phyloP scores from a whole-genome alignment of 345 rosid species.

The Gossypium sturtianum region DNA sequence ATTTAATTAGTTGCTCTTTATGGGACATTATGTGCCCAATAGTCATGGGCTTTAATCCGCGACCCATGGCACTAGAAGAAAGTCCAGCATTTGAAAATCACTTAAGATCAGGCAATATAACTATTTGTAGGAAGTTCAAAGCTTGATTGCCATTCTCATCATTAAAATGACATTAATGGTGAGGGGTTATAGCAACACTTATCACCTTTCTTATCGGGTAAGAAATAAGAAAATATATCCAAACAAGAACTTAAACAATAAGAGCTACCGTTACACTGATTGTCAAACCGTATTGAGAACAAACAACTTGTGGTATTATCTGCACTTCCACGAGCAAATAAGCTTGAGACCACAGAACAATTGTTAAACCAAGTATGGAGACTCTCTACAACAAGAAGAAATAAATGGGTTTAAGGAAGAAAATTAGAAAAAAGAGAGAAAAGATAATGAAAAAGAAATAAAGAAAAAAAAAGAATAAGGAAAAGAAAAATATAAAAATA shows the following conservation, averaged over 20 bases:
- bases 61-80: slow-evolving; percentile 24
- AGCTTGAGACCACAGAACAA: no score
- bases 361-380: no score
- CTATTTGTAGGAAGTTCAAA: neutral
- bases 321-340: slow-evolving; percentile 15
- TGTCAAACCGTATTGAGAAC: slow-evolving; percentile 87
- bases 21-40: no score
- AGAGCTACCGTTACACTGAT: slow-evolving; percentile 85
- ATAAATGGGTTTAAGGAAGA: no score
- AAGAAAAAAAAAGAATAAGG: no score
- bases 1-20: no score
- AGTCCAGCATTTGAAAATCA: slow-evolving; percentile 61
- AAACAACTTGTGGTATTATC: slow-evolving; percentile 87
- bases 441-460: no score
- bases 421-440: no score
- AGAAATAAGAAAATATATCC: slow-evolving; percentile 84
- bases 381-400: no score
- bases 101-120: neutral
- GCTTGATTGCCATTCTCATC: slow-evolving; percentile 4
- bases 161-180: neutral
- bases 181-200: slow-evolving; percentile 1
- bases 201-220: slow-evolving; percentile 92
- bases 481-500: no score
- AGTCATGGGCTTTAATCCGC: no score
- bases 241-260: slow-evolving; percentile 78